Evolutionary conservation across 352 stramenopile species (phyloP).

Genomic region (Hyaloperonospora arabidopsidis): DNA sequence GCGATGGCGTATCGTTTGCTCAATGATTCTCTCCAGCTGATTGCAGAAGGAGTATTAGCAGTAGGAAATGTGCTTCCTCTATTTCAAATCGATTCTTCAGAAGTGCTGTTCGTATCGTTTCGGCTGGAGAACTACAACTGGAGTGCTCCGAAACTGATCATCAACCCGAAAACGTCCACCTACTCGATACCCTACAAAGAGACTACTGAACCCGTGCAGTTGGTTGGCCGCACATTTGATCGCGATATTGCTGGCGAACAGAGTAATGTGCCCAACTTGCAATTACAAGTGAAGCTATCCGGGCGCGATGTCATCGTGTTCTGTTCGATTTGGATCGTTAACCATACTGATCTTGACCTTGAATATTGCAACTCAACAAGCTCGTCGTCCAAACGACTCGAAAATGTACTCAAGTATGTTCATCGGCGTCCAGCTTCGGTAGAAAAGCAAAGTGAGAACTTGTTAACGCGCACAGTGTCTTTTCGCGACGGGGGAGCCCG

Average conservation of each 20-base stretch:
- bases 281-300: constrained; percentile 75
- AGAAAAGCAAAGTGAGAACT: constrained; percentile 49
- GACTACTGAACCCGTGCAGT: constrained; percentile 51
- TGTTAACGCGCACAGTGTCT: constrained; percentile 55
- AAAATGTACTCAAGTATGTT: constrained; percentile 67
- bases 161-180: constrained; percentile 61
- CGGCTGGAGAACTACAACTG: constrained; percentile 86
- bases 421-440: constrained; percentile 40
- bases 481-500: constrained; percentile 41
- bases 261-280: constrained; percentile 69
- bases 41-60: constrained; percentile 79
- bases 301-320: constrained; percentile 80
- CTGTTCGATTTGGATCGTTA: constrained; percentile 85
- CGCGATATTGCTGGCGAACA: constrained; percentile 61
- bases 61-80: constrained; percentile 76
- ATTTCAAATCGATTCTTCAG: constrained; percentile 69
- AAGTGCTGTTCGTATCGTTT: constrained; percentile 73
- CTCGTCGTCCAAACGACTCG: constrained; percentile 60
- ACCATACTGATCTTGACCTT: constrained; percentile 75
- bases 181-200: constrained; percentile 81
- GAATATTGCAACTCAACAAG: constrained; percentile 83
- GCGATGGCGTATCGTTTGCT: constrained; percentile 79
- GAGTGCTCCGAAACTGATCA: constrained; percentile 68
- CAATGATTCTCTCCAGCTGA: constrained; percentile 73
- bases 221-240: constrained; percentile 65